Base-by-base conservation (phyloP, 2,329 filamentous ascomycete species). In the Ambrosiella cleistominuta region DNA sequence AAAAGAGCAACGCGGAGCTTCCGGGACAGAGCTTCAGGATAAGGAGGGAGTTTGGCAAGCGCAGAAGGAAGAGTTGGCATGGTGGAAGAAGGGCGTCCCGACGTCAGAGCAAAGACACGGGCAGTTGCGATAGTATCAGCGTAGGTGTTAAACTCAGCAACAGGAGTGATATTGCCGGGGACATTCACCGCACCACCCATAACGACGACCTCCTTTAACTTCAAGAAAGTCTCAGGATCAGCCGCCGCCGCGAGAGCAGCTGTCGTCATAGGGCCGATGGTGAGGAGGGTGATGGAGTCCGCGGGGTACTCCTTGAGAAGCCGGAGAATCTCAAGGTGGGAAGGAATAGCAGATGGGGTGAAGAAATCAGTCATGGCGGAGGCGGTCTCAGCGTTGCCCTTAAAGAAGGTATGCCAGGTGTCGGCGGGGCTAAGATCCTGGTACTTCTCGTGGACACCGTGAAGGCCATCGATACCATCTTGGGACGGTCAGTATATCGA, bases 61-160 rank as follows among this genome's bases (percentile, higher is more conserved):
- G 70, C 71, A 57, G 70, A 68, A 40, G 79, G 75, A 11, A 82
- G 71, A 0, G 83, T 81, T 0, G 93, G 89, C 77, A 96, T 86
- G 3, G 89, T 96, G 2, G 83, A 85, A 11, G 76, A 70, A 0
- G 93, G 93, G 39, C 73, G 81, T 5, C 76, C 79, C 1, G 85
- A 88, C 0, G 86, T 89, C 62, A 93, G 73, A 6, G 87, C 85
- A 66, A 84, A 90, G 15, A 93, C 78, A 12, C 86, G 78, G 9
- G 87, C 86, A 0, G 86, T 80, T 36, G 87, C 86, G 45, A 87
- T 77, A 17, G 86, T 76, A 68, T 98, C 94, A 60, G 93, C 90
- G 66, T 88, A 95, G 59, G 85, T 86, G 74, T 98, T 98, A 78
- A 98, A 98, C 69, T 98, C 93, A 62, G 87, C 88, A 11, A 85